Evolutionary conservation across 108 stramenopile genomes (phyloP).

Genomic region (Stephanodiscus triporus): DNA sequence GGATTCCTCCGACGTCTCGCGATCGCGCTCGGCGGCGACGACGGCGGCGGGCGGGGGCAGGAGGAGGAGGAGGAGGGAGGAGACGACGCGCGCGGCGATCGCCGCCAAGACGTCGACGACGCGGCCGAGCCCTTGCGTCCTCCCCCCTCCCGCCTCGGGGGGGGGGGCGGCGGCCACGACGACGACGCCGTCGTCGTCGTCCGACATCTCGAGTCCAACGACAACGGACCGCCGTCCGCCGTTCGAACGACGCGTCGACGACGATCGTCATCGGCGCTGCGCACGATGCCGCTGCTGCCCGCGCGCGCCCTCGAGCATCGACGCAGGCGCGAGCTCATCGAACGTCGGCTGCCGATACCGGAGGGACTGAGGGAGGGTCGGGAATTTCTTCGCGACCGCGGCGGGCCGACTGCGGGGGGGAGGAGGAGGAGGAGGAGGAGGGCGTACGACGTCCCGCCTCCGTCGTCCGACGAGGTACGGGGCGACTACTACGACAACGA

Average conservation of each 20-base stretch:
- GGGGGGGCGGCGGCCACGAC: background rate
- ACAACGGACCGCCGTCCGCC: conserved; percentile 8
- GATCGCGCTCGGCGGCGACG: too few species aligned
- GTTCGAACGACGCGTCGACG: too few species aligned
- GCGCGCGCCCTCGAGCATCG: conserved; percentile 36
- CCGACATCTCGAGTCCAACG: background rate
- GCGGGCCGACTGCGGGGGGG: background rate
- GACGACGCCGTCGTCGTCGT: too few species aligned
- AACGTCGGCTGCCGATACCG: conserved; percentile 22
- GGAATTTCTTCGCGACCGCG: background rate
- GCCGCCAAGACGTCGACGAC: too few species aligned
- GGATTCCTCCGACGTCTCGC: background rate
- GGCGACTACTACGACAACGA: too few species aligned
- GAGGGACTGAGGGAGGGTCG: conserved; percentile 13
- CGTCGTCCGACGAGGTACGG: too few species aligned
- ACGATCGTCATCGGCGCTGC: background rate
- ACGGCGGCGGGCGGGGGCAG: too few species aligned
- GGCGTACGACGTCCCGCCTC: background rate
- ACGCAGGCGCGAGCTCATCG: conserved; percentile 39
- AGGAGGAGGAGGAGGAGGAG: conserved; percentile 10
- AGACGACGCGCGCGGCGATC: too few species aligned
- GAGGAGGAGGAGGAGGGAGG: too few species aligned
- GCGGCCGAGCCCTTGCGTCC: too few species aligned
- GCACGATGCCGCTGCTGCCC: conserved; percentile 40
- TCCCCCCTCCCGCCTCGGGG: too few species aligned